These are phyloP conservation scores for Wickerhamomyces canadensis DNA, from an alignment of 805 yeast genomes.

Conservation along the genomic window DNA sequence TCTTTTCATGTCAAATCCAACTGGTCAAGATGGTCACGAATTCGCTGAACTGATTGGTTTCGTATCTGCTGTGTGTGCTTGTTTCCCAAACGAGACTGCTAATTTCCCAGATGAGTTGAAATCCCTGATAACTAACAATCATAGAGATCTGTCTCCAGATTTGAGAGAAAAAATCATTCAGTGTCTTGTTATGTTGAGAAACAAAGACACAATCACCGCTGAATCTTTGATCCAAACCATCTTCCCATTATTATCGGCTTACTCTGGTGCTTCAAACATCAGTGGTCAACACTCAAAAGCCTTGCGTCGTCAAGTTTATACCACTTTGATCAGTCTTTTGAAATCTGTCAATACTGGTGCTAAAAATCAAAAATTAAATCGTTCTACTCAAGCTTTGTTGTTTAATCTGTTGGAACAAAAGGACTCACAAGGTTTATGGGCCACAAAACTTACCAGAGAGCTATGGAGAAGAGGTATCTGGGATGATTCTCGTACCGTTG, in stretches of 20 bases:
- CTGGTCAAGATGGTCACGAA: conserved; percentile 42
- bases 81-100: conserved; percentile 85
- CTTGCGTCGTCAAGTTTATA: conserved; percentile 76
- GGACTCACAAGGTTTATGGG: conserved; percentile 89
- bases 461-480: conserved; percentile 97
- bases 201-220: conserved; percentile 72
- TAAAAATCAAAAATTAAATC: conserved; percentile 82
- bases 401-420: conserved; percentile 80
- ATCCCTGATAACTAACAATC: conserved; percentile 63
- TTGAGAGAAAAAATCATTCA: conserved; percentile 88
- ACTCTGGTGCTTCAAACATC: conserved; percentile 43
- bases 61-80: conserved; percentile 84
- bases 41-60: conserved; percentile 85
- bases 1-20: conserved; percentile 65
- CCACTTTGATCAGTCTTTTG: conserved; percentile 69
- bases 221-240: conserved; percentile 80
- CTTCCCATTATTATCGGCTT: conserved; percentile 77
- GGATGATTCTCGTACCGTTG: conserved; percentile 98
- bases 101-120: conserved; percentile 79
- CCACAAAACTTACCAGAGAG: conserved; percentile 90
- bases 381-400: conserved; percentile 85
- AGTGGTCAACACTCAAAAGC: conserved; percentile 67
- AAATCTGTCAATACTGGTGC: conserved; percentile 84
- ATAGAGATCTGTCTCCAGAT: conserved; percentile 76
- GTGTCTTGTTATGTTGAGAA: conserved; percentile 83